Evolutionary conservation across 2,329 filamentous ascomycete species (phyloP), one percentile per base, ranked within the genome.

Genomic region (Calycina marina): DNA sequence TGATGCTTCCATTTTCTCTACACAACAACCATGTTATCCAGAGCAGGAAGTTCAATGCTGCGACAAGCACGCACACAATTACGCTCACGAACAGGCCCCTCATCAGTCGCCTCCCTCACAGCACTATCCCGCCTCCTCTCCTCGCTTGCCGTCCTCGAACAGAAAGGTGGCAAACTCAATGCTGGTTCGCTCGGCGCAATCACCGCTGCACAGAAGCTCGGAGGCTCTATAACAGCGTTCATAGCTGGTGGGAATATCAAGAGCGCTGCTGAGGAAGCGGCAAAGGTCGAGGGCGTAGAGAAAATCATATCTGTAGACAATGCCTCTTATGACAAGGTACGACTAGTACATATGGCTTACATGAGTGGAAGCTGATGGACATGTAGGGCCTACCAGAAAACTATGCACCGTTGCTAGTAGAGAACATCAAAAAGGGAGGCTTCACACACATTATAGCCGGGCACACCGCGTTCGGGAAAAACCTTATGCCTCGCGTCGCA

Each of bases 391-490:
- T 98, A 2, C 76, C 90, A 32, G 90, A 98, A 62, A 94, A 83
- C 64, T 96, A 72, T 53, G 90, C 88, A n/a, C 81, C 85, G 35
- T 65, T 98, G 28, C 66, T 98, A 25, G 80, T 85, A 31, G 88
- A 96, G 57, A 98, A 96, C 58, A 88, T 96, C 59, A 93, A 93
- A 63, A 90, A 90, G 55, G 86, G 83, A 39, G 82, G 77, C 38
- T 96, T 85, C 57, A 93, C 86, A 39, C 90, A 98, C 54, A 71
- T 98, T 42, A 69, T 98, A 49, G 81, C 79, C 24, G 78, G 81
- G 34, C 85, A 96, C 62, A 90, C 86, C 14, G 85, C 90, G 1
- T 98, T 98, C 59, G 90, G 90, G 51, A 98, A 98, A 72, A 92
- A 79, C 57, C 58, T 98, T 28, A 66, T 98, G 59, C 90, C 90